A percentile compares a stretch with the other conserved stretches of the same genome.
These are phyloP conservation scores for Termitomyces sp. DNA, from an alignment of 768 basidiomycete species.

Conservation along the genomic window DNA sequence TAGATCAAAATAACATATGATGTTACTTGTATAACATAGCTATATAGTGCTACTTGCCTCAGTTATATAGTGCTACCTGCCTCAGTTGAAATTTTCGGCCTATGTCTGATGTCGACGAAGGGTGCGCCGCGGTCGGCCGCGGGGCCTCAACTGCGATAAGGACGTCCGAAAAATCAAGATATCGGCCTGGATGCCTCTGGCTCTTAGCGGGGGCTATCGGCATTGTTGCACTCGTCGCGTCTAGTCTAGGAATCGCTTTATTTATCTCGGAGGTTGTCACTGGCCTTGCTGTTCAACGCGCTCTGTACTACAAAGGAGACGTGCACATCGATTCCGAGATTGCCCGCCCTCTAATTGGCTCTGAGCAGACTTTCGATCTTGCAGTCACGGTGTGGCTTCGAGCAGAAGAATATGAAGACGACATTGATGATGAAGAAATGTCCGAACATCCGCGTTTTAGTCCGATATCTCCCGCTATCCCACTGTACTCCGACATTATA, in stretches of 20 bases:
- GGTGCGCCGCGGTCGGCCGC: background rate
- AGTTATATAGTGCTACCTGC: background rate
- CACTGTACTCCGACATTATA: constrained; percentile 26
- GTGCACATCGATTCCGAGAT: background rate
- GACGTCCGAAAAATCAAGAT: constrained; percentile 2
- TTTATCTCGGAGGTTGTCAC: constrained; percentile 1
- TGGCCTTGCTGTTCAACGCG: constrained; percentile 7
- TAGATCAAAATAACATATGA: background rate
- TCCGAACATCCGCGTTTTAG: background rate
- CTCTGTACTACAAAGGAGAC: constrained; percentile 14
- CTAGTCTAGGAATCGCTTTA: constrained; percentile 4
- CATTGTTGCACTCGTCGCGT: constrained; percentile 7
- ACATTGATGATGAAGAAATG: background rate
- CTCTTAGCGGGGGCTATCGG: constrained; percentile 1
- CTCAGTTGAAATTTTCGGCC: background rate
- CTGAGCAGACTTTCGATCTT: constrained; percentile 19
- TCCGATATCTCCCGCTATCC: background rate
- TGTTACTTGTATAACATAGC: background rate
- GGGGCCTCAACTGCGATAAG: background rate
- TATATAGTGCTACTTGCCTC: too few relatives aligned
- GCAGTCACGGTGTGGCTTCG: constrained; percentile 20
- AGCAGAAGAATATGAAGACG: background rate
- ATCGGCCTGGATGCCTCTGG: constrained; percentile 14
- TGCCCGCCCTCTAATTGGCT: constrained; percentile 15
- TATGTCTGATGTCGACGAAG: background rate